Conservation (phyloP, 2,329 filamentous ascomycete species). For the Alternaria burnsii region DNA sequence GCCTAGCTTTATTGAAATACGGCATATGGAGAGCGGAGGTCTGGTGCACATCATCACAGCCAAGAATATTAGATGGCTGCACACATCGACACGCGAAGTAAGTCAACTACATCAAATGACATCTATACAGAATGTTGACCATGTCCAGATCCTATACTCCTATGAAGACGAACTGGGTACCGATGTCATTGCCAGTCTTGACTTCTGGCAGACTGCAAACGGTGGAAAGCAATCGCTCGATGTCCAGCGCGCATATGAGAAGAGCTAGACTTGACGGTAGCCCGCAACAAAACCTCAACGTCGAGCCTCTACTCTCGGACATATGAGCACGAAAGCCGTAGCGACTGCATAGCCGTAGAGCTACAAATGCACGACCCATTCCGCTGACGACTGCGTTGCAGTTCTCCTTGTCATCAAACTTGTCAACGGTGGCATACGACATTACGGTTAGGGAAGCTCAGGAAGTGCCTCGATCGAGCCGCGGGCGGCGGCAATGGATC, state of each 20-base stretch:
- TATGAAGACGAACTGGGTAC: slow-evolving; percentile 96
- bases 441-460: slow-evolving; percentile 4
- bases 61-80: slow-evolving; percentile 96
- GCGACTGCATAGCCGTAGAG: slow-evolving; percentile 1
- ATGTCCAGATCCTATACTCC: slow-evolving; percentile 85
- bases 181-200: slow-evolving; percentile 91
- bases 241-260: slow-evolving; percentile 35
- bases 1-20: slow-evolving; percentile 94
- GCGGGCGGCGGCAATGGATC: slow-evolving; percentile 14
- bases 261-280: slow-evolving; percentile 27
- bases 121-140: slow-evolving; percentile 21
- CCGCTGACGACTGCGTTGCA: slow-evolving; percentile 2
- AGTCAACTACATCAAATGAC: slow-evolving; percentile 7
- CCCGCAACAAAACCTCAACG: not conserved
- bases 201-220: slow-evolving; percentile 77
- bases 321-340: slow-evolving; percentile 8
- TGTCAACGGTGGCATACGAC: slow-evolving; percentile 1
- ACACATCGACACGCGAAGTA: slow-evolving; percentile 97
- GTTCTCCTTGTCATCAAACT: not conserved
- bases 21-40: slow-evolving; percentile 91
- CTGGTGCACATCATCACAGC: slow-evolving; percentile 93
- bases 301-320: slow-evolving; percentile 14
- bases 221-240: slow-evolving; percentile 41
- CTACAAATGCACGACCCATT: slow-evolving; percentile 1
- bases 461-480: slow-evolving; percentile 13